These are phyloP conservation scores for Hyaloscypha hepaticicola DNA, from an alignment of 495 filamentous ascomycete species.

Conservation along the genomic window DNA sequence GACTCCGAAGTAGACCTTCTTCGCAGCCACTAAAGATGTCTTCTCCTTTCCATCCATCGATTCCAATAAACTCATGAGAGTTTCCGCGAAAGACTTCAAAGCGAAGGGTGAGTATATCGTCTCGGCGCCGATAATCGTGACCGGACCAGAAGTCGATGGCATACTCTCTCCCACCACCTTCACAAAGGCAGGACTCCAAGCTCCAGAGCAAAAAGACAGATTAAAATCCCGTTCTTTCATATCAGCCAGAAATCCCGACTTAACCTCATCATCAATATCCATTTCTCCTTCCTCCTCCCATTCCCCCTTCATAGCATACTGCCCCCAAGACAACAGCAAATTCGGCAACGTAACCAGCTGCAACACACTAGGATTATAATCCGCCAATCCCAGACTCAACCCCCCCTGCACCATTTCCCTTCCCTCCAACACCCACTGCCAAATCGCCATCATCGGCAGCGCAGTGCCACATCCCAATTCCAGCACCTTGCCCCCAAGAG, in stretches of 20 bases:
- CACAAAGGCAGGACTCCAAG: constrained; percentile 73
- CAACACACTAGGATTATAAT: constrained; percentile 88
- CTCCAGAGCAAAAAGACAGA: constrained; percentile 76
- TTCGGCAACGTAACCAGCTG: constrained; percentile 88
- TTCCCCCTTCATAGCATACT: constrained; percentile 26
- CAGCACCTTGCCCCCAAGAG: neutral
- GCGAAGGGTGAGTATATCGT: constrained; percentile 90
- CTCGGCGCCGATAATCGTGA: constrained; percentile 79
- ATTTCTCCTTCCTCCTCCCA: constrained; percentile 62
- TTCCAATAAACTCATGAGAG: constrained; percentile 63
- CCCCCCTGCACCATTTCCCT: neutral
- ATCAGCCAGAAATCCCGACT: constrained; percentile 58
- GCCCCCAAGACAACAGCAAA: constrained; percentile 78
- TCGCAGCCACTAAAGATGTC: constrained; percentile 81
- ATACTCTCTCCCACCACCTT: constrained; percentile 46
- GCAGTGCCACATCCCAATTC: constrained; percentile 92
- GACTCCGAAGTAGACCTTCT: constrained; percentile 94
- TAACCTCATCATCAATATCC: constrained; percentile 65
- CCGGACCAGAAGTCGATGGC: constrained; percentile 28
- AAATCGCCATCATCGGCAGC: constrained; percentile 74
- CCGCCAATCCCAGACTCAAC: constrained; percentile 70
- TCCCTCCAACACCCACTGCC: constrained; percentile 52
- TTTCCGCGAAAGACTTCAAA: constrained; percentile 69
- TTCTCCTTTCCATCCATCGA: constrained; percentile 47
- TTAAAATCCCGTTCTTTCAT: constrained; percentile 56